phyloP scores from a whole-genome alignment of 331 rosid species.

The Quercus lobata region DNA sequence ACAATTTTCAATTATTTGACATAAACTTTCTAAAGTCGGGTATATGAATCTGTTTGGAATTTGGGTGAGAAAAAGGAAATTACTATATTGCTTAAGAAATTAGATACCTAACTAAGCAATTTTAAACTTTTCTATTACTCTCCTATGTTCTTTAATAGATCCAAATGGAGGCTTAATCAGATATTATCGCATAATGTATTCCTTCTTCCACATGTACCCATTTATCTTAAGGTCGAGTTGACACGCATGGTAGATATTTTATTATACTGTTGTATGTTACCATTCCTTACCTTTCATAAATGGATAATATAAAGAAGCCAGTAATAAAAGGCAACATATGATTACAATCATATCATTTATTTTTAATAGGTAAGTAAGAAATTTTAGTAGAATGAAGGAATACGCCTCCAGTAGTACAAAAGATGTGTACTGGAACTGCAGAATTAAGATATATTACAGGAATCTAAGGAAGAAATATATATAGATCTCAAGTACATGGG shows the following conservation, averaged over 20 bases:
- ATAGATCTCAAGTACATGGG: too few species aligned
- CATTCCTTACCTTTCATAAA: neutral
- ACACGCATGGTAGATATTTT: neutral
- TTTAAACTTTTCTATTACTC: neutral
- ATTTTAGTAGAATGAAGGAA: too few species aligned
- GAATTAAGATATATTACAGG: too few species aligned
- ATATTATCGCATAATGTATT: neutral
- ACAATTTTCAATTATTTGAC: neutral
- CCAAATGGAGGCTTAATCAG: neutral
- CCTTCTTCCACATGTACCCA: neutral
- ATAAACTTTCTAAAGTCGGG: neutral
- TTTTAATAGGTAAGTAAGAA: too few species aligned
- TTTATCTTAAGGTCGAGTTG: neutral
- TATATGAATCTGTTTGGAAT: neutral
- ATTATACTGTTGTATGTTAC: neutral
- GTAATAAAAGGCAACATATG: neutral
- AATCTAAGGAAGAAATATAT: too few species aligned
- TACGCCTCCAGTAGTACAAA: too few species aligned
- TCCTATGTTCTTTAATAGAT: neutral
- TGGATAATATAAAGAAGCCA: neutral
- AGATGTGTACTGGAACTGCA: too few species aligned
- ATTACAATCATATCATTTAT: neutral
- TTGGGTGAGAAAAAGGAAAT: neutral
- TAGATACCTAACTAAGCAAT: neutral
- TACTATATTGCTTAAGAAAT: neutral